These are phyloP conservation scores for Globisporangium nagaii DNA, from an alignment of 352 stramenopile genomes.

Conservation along the genomic window DNA sequence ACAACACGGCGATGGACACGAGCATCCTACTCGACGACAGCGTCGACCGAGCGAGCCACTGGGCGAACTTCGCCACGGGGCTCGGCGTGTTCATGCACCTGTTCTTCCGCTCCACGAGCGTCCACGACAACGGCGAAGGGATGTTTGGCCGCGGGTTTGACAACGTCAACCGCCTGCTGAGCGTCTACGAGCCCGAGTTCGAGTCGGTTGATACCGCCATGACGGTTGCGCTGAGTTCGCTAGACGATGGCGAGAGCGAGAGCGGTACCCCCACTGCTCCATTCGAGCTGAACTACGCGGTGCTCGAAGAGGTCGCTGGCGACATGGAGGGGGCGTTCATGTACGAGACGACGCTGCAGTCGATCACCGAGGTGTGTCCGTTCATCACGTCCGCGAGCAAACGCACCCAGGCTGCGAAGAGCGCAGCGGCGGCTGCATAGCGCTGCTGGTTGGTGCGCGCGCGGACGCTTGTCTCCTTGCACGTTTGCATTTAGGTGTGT, in stretches of 20 bases:
- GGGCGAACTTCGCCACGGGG: conserved; percentile 58
- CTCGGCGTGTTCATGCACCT: conserved; percentile 62
- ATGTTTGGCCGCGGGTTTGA: conserved; percentile 72
- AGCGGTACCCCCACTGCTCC: background rate
- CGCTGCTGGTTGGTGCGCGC: no score
- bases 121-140: conserved; percentile 34
- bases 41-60: conserved; percentile 39
- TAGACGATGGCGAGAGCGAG: background rate
- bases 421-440: conserved; percentile 5
- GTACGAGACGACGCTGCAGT: background rate
- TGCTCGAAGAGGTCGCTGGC: background rate
- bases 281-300: background rate
- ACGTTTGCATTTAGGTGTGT: no score
- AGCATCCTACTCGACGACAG: conserved; percentile 45
- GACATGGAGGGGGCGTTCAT: conserved; percentile 7
- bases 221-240: background rate
- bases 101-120: conserved; percentile 43
- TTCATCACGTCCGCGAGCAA: conserved; percentile 9
- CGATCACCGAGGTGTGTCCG: conserved; percentile 3
- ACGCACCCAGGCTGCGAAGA: background rate
- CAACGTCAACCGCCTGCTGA: conserved; percentile 58
- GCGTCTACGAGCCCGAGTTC: conserved; percentile 23
- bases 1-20: conserved; percentile 47
- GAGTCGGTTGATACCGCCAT: background rate
- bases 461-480: no score